Evolutionary conservation across 1,139 yeast species (phyloP).

Genomic region (Blastobotrys serpentis): DNA sequence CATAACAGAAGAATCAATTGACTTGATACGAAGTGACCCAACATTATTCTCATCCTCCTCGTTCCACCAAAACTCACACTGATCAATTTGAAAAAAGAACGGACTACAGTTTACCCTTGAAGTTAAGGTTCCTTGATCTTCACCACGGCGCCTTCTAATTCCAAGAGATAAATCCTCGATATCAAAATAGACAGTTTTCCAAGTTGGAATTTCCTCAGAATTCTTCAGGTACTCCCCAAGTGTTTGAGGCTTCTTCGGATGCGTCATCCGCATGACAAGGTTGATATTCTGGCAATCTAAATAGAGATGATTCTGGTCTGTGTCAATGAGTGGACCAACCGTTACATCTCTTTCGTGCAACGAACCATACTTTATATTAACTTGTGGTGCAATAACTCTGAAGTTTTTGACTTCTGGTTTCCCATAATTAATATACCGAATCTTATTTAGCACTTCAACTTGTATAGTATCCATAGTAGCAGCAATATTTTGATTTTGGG

Average conservation of each 20-base stretch:
- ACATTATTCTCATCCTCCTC: slow-evolving; percentile 25
- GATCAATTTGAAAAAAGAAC: slow-evolving; percentile 29
- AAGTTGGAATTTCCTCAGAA: slow-evolving; percentile 23
- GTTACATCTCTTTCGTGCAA: slow-evolving; percentile 18
- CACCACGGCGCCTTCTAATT: slow-evolving; percentile 23
- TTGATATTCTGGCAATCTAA: slow-evolving; percentile 28
- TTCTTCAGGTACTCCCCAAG: slow-evolving; percentile 29
- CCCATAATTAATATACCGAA: slow-evolving; percentile 39
- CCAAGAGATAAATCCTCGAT: slow-evolving; percentile 27
- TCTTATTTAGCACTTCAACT: slow-evolving; percentile 51
- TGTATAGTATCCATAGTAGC: slow-evolving; percentile 65
- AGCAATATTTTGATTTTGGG: slow-evolving; percentile 38
- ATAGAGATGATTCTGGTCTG: slow-evolving; percentile 27
- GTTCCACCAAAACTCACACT: slow-evolving; percentile 34
- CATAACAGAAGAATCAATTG: slow-evolving; percentile 30
- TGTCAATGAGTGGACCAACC: slow-evolving; percentile 16
- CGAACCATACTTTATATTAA: slow-evolving; percentile 49
- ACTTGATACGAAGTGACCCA: slow-evolving; percentile 32
- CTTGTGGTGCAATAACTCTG: slow-evolving; percentile 52
- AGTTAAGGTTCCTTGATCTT: slow-evolving; percentile 3
- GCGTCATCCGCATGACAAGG: slow-evolving; percentile 26
- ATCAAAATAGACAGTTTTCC: slow-evolving; percentile 26
- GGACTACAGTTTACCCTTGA: slow-evolving; percentile 26
- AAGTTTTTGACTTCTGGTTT: slow-evolving; percentile 46
- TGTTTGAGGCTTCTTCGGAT: slow-evolving; percentile 24